Base-by-base conservation (phyloP, 768 basidiomycete species). In the Leccinum truebloodii region DNA sequence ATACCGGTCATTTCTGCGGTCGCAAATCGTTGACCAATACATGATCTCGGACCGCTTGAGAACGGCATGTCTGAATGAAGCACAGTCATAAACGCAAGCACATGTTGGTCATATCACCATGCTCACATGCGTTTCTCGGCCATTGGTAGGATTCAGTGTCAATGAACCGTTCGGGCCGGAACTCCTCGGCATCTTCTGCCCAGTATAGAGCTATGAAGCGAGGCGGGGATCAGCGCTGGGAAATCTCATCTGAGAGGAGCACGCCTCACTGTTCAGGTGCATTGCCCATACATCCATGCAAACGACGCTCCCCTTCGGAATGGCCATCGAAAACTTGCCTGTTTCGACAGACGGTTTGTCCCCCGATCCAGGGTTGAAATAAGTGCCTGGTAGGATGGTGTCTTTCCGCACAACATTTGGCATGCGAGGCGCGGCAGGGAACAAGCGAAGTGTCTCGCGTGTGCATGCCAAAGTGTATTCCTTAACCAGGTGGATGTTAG, bases 21-120 rank as follows among this genome's bases (percentile, higher is more conserved):
- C 1, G 82, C 78, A 53, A 83, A 82, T 4, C 79, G 78, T 58
- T 81, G 79, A 0, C 83, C 83, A 28, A 84, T 78, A 62, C 82
- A 83, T 22, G 73, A 76, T 16, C 82, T 74, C 1, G 76, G 70
- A 13, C 83, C 82, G 0, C 67, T 70, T 6, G 79, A 78, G 66
- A 85, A 84, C 0, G 80, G 76, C 28, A 80, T 32, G 65, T 79
- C 80, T 79, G 39, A n/a, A 8, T 46, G 16, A 22, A 22, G 12
- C 10, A 32, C 30, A 51, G 26, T n/a, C 22, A 34, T 28, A 18
- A 14, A 26, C 12, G 44, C 14, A 39, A 28, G 20, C 20, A 35
- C 16, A 16, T 10, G 1, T 20, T 20, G 44, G 20, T 20, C 30
- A 32, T 3, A 6, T 41, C 4, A 3, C 18, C 5, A 13, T 22